Percentiles rank a stretch among this genome's conserved stretches.
Evolutionary conservation across 2,329 filamentous ascomycete genomes (phyloP).

Genomic region (Colletotrichum filicis): DNA sequence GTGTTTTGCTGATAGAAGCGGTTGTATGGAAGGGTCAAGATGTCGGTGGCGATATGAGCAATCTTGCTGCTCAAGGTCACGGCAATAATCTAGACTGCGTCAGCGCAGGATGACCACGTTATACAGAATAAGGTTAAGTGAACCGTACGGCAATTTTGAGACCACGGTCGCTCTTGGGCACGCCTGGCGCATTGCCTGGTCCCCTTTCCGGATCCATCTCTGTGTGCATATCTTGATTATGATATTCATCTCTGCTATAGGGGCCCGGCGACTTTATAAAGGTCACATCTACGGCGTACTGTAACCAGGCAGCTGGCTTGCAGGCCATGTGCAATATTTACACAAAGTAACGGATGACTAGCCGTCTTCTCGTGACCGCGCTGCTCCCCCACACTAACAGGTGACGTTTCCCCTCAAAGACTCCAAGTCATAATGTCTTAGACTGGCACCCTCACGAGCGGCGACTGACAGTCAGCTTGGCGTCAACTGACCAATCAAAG

Average conservation of each 20-base stretch:
- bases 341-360: conserved; percentile 25
- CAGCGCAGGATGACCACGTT: neutral
- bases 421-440: conserved; percentile 25
- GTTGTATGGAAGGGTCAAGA: conserved; percentile 42
- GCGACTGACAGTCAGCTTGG: neutral
- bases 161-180: conserved; percentile 22
- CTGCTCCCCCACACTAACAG: conserved; percentile 17
- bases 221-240: neutral
- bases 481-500: conserved; percentile 27
- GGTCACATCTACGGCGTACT: neutral
- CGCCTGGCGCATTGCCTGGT: conserved; percentile 10
- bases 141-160: conserved; percentile 22
- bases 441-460: conserved; percentile 12
- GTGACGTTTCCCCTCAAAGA: conserved; percentile 15
- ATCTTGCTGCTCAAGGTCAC: conserved; percentile 26
- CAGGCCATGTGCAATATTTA: neutral
- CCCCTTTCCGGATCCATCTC: conserved; percentile 19
- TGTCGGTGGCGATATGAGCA: conserved; percentile 21
- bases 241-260: neutral
- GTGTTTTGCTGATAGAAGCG: conserved; percentile 42
- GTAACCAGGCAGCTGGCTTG: neutral
- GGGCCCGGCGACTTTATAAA: conserved; percentile 15
- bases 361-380: conserved; percentile 24
- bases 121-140: neutral
- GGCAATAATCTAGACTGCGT: conserved; percentile 21